Evolutionary conservation across 805 yeast species (phyloP).

Genomic region (Scheffersomyces lignosus): DNA sequence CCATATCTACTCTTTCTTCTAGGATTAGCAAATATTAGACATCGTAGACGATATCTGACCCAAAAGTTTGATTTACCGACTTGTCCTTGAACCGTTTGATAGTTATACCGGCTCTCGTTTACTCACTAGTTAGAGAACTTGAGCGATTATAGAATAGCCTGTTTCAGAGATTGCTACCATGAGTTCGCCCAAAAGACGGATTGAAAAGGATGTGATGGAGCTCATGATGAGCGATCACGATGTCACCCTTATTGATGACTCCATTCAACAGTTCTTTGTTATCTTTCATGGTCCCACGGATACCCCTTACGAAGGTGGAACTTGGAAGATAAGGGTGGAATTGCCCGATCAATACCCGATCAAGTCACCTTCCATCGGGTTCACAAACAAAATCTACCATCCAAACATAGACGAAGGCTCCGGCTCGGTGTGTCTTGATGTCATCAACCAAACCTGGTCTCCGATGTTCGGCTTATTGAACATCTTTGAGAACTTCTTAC

Average conservation of each 20-base stretch:
- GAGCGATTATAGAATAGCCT: no score
- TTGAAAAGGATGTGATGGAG: constrained; percentile 96
- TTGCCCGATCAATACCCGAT: constrained; percentile 94
- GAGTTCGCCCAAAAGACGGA: constrained; percentile 72
- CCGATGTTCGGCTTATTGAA: constrained; percentile 94
- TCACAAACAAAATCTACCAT: constrained; percentile 86
- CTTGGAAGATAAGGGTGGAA: constrained; percentile 90
- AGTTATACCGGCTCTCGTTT: no score
- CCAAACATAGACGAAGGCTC: constrained; percentile 91
- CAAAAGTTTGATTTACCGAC: no score
- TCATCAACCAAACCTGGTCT: constrained; percentile 96
- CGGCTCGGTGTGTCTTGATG: constrained; percentile 94
- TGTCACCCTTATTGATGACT: constrained; percentile 76
- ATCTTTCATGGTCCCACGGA: constrained; percentile 79
- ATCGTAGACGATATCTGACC: no score
- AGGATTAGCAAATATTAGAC: no score
- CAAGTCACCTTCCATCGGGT: constrained; percentile 94
- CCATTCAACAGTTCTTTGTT: constrained; percentile 79
- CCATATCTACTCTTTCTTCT: no score
- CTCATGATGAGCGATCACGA: constrained; percentile 93
- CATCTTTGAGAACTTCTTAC: constrained; percentile 89
- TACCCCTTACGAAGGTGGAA: constrained; percentile 86
- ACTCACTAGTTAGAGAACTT: no score
- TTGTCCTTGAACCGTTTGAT: no score
- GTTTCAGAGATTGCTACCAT: constrained; percentile 14